A percentile compares a stretch with the other conserved stretches of the same genome.
phyloP scores from a whole-genome alignment of 208 protist genomes.

The Tetramitus jugosus region DNA sequence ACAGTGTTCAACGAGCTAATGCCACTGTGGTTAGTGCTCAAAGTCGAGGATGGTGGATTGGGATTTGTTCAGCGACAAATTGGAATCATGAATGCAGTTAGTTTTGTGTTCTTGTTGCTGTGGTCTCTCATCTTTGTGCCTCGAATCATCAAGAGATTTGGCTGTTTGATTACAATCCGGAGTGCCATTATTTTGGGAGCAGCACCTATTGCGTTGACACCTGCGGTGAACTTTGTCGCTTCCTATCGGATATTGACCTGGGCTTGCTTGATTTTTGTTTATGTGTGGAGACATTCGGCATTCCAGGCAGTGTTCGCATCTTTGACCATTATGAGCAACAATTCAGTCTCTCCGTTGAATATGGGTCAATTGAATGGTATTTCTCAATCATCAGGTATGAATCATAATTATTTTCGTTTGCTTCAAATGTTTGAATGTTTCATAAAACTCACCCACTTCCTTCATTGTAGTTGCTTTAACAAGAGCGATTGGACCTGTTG shows the following conservation, averaged over 20 bases:
- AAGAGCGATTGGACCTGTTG: not conserved
- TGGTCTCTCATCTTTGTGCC: not conserved
- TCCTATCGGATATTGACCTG: not conserved
- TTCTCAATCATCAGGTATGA: too few species aligned
- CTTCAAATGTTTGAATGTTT: too few species aligned
- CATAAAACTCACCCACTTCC: too few species aligned
- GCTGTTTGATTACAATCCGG: not conserved
- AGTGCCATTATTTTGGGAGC: not conserved
- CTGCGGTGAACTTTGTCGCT: not conserved
- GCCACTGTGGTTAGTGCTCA: not conserved
- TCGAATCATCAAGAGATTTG: not conserved
- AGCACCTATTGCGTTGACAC: not conserved
- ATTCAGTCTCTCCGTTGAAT: not conserved
- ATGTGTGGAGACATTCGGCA: not conserved
- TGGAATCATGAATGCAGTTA: not conserved
- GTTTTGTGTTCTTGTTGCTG: not conserved
- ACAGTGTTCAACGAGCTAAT: not conserved
- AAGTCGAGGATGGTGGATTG: not conserved
- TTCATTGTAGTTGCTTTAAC: not conserved
- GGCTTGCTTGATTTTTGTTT: not conserved
- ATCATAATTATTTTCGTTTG: too few species aligned
- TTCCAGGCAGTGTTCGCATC: not conserved
- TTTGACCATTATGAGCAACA: not conserved
- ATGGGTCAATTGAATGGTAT: constrained; percentile 1
- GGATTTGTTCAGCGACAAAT: not conserved